Conservation (phyloP, 192 early-diverging fungal species). For the Umbelopsis ramanniana region DNA sequence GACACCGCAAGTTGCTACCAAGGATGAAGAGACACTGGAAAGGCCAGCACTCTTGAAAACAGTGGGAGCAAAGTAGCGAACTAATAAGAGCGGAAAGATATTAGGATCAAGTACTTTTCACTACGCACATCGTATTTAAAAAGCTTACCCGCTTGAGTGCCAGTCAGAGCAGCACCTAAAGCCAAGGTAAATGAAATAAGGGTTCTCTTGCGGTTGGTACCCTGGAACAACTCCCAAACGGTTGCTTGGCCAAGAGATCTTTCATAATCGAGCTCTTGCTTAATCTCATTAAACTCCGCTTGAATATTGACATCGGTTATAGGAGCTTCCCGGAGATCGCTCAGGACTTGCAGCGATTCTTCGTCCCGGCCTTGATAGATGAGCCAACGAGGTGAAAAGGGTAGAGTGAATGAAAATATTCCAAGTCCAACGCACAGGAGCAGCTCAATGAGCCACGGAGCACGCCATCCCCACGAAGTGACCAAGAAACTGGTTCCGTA, state of each 20-base stretch:
- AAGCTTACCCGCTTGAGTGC: constrained; percentile 25
- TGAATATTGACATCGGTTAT: constrained; percentile 54
- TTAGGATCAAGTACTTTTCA: not conserved
- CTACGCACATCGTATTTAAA: too few relatives aligned
- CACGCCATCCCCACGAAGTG: constrained; percentile 69
- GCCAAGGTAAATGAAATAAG: constrained; percentile 65
- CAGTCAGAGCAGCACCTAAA: constrained; percentile 37
- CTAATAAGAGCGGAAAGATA: not conserved
- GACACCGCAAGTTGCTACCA: constrained; percentile 42
- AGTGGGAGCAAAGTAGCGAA: constrained; percentile 44
- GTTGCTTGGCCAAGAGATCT: constrained; percentile 62
- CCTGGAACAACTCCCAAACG: constrained; percentile 59
- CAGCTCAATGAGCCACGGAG: constrained; percentile 81
- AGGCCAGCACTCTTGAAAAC: constrained; percentile 41
- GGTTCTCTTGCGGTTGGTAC: constrained; percentile 64
- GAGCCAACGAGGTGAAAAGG: constrained; percentile 88
- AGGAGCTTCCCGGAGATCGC: constrained; percentile 65
- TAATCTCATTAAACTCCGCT: constrained; percentile 70
- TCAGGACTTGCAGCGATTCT: constrained; percentile 72
- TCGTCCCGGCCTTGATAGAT: constrained; percentile 67
- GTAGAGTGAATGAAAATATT: constrained; percentile 68
- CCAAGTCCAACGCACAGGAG: constrained; percentile 73
- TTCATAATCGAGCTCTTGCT: constrained; percentile 66
- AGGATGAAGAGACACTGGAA: constrained; percentile 13
- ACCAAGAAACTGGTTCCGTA: constrained; percentile 48